Evolutionary conservation across 257 asterid genomes (phyloP).

Genomic region (Solanum lignicaule): DNA sequence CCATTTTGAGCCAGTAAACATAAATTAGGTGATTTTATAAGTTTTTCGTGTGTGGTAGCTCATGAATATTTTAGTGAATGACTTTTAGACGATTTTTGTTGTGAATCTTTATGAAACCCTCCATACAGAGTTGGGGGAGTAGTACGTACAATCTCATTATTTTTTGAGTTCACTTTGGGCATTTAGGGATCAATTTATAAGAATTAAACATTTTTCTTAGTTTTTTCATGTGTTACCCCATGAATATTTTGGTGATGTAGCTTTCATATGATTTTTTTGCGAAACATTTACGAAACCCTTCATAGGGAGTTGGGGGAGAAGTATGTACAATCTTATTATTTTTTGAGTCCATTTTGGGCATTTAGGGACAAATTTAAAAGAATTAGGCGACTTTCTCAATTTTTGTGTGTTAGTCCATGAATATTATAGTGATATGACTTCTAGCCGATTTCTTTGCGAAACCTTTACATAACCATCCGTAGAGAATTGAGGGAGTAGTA

Average conservation of each 20-base stretch:
- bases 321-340: neutral
- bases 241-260: neutral
- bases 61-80: neutral
- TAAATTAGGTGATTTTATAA: too few species aligned
- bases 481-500: too few species aligned
- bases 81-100: too few species aligned
- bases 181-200: neutral
- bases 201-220: neutral
- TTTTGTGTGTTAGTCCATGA: neutral
- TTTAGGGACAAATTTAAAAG: neutral
- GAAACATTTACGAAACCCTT: too few species aligned
- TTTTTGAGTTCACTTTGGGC: neutral
- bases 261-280: too few species aligned
- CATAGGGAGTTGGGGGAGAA: neutral
- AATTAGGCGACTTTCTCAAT: neutral
- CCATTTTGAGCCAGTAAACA: too few species aligned
- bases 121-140: neutral
- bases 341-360: neutral
- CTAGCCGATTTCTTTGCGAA: too few species aligned
- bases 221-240: too few species aligned
- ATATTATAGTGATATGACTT: neutral
- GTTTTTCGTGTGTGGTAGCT: neutral
- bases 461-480: too few species aligned
- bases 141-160: too few species aligned
- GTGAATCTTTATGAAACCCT: neutral